phyloP scores from a whole-genome alignment of 148 eudicot genomes.

The Agrostemma githago region DNA sequence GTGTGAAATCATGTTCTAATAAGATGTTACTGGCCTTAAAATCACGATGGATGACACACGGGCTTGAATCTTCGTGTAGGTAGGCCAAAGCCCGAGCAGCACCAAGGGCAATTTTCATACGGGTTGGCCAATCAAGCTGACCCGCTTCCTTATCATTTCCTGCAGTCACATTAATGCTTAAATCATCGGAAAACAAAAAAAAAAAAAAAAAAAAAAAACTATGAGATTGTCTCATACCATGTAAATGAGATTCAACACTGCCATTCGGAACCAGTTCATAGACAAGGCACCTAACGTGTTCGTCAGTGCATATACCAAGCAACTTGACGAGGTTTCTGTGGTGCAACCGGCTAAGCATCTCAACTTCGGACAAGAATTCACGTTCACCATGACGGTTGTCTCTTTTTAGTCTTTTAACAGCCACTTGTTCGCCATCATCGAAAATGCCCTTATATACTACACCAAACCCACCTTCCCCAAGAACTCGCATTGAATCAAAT shows the following conservation, averaged over 20 bases:
- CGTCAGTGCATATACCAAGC: conserved; percentile 82
- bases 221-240: too few species aligned
- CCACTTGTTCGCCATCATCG: conserved; percentile 70
- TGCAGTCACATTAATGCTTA: conserved; percentile 14
- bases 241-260: conserved; percentile 94
- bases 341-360: conserved; percentile 93
- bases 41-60: conserved; percentile 96
- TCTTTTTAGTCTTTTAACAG: conserved; percentile 84
- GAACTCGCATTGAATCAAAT: conserved; percentile 50
- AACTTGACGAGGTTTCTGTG: conserved; percentile 88
- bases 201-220: too few species aligned
- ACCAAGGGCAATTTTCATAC: conserved; percentile 90
- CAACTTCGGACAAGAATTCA: conserved; percentile 96
- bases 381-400: conserved; percentile 75
- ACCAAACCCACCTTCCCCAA: conserved; percentile 99
- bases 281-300: conserved; percentile 59
- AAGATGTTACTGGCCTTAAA: conserved; percentile 96
- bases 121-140: conserved; percentile 80
- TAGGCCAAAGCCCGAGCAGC: conserved; percentile 95
- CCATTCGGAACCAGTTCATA: conserved; percentile 96
- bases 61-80: conserved; percentile 95
- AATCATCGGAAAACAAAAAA: not conserved
- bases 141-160: conserved; percentile 61
- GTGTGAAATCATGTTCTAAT: conserved; percentile 82
- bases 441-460: conserved; percentile 74